These are phyloP conservation scores for Candida schatavii DNA, from an alignment of 805 yeast species.

Conservation along the genomic window DNA sequence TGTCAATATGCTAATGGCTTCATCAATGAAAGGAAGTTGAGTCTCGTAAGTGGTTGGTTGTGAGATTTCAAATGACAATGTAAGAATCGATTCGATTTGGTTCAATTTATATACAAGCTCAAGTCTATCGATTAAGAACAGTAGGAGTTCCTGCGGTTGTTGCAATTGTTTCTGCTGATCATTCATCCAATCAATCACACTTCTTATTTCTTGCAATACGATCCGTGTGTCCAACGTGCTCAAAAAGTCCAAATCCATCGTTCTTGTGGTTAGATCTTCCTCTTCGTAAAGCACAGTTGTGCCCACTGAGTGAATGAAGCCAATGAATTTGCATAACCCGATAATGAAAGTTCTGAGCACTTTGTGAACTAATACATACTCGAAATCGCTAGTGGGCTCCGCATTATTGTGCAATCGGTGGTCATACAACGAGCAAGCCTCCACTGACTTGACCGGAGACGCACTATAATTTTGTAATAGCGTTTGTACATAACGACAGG, in stretches of 20 bases:
- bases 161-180: slow-evolving; percentile 11
- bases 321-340: slow-evolving; percentile 55
- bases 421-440: slow-evolving; percentile 10
- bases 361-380: slow-evolving; percentile 40
- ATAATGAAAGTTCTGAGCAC: slow-evolving; percentile 50
- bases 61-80: slow-evolving; percentile 11
- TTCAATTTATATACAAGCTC: slow-evolving; percentile 26
- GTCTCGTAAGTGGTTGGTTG: neutral
- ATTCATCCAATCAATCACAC: slow-evolving; percentile 31
- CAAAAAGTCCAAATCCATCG: slow-evolving; percentile 48
- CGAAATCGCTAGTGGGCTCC: slow-evolving; percentile 11
- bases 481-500: slow-evolving; percentile 70
- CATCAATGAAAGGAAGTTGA: slow-evolving; percentile 13
- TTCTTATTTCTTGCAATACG: slow-evolving; percentile 28
- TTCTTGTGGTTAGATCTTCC: slow-evolving; percentile 68
- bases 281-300: slow-evolving; percentile 67
- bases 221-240: slow-evolving; percentile 18
- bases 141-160: slow-evolving; percentile 6
- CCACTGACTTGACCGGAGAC: neutral
- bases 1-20: slow-evolving; percentile 11
- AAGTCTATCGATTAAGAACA: slow-evolving; percentile 17
- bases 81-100: slow-evolving; percentile 20
- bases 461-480: slow-evolving; percentile 42
- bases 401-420: neutral
- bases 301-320: slow-evolving; percentile 45